Conservation (phyloP, 2,329 filamentous ascomycete species). For the Elsinoe ampelina region DNA sequence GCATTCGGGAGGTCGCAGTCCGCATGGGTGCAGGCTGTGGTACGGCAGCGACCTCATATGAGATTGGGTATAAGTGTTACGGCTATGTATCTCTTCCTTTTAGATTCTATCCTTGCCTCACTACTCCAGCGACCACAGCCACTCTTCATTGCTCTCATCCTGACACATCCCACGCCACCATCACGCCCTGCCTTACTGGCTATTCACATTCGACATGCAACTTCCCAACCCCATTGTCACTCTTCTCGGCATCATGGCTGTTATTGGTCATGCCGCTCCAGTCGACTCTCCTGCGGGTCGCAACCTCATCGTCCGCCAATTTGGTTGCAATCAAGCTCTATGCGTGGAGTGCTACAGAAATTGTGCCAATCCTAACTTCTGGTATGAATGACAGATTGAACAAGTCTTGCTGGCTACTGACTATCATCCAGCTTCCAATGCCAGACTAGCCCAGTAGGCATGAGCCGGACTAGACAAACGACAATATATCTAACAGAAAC, state of each 20-base stretch:
- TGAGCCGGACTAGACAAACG: background rate
- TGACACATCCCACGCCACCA: background rate
- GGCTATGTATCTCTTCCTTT: background rate
- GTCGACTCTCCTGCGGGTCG: background rate
- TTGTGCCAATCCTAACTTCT: constrained; percentile 4
- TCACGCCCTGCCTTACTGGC: background rate
- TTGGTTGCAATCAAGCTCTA: background rate
- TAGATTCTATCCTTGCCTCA: background rate
- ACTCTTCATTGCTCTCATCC: background rate
- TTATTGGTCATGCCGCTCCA: background rate
- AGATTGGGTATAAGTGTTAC: background rate
- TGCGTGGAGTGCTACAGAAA: constrained; percentile 8
- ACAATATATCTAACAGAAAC: background rate
- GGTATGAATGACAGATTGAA: background rate
- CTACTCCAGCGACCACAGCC: background rate
- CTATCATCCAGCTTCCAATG: background rate
- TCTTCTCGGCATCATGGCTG: background rate
- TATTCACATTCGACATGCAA: background rate
- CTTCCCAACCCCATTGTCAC: background rate
- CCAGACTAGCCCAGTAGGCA: background rate
- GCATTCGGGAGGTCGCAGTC: background rate
- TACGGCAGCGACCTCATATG: background rate
- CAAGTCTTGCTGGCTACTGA: background rate
- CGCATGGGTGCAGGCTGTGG: background rate
- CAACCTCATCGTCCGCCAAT: background rate